Percentiles rank a stretch among this genome's conserved stretches.
Conservation (phyloP, 495 filamentous ascomycete species). For the Xylaria sp. region DNA sequence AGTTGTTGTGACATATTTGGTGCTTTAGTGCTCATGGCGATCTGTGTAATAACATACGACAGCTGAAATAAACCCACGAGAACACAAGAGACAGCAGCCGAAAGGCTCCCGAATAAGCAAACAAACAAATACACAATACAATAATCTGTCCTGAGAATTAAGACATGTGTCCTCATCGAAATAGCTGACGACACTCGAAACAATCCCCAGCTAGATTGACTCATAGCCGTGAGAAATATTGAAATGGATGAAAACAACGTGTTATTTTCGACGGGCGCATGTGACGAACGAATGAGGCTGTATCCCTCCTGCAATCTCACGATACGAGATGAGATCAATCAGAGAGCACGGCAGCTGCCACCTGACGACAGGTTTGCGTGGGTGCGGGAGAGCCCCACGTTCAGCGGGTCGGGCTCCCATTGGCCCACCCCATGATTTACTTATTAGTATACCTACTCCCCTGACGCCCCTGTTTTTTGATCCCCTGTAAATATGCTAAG, state of each 20-base stretch:
- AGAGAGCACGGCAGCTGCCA: background rate
- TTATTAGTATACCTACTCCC: background rate
- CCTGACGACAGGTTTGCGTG: background rate
- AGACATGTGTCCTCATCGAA: background rate
- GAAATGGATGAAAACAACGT: background rate
- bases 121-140: too few species aligned
- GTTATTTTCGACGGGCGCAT: background rate
- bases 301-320: slow-evolving; percentile 11
- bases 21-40: too few species aligned
- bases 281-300: slow-evolving; percentile 12
- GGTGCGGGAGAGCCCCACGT: slow-evolving; percentile 10
- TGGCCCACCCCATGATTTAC: slow-evolving; percentile 7
- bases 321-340: background rate
- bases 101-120: background rate
- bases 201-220: background rate
- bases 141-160: background rate
- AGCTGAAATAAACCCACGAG: too few species aligned
- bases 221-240: background rate
- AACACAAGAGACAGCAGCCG: too few species aligned
- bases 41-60: too few species aligned
- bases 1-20: too few species aligned
- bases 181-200: slow-evolving; percentile 6
- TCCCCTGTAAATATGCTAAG: slow-evolving; percentile 3
- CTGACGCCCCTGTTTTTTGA: background rate
- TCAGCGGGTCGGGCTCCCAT: background rate